Conservation (phyloP, 2,329 filamentous ascomycete species). For the Fusarium solani-melongenae region DNA sequence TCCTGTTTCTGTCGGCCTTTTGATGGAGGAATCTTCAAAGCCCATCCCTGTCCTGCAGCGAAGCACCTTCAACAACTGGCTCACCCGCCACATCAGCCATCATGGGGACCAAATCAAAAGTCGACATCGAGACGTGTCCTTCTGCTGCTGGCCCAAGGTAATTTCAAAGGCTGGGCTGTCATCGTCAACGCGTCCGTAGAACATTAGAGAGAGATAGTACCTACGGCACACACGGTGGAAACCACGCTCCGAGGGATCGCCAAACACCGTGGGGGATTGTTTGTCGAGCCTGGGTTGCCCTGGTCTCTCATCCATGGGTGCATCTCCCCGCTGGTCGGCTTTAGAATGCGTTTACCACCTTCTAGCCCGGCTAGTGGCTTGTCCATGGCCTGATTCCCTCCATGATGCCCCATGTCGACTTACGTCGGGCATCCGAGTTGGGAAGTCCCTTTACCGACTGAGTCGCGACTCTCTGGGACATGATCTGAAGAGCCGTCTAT, state of each 20-base stretch:
- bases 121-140: conserved; percentile 9
- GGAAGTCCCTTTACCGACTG: conserved; percentile 1
- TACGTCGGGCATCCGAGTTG: conserved; percentile 8
- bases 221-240: conserved; percentile 7
- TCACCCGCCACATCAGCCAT: conserved; percentile 25
- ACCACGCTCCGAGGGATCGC: conserved; percentile 23
- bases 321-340: conserved; percentile 30
- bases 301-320: conserved; percentile 23
- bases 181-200: not conserved
- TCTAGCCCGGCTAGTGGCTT: conserved; percentile 35
- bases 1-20: conserved; percentile 22
- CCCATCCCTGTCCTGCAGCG: conserved; percentile 33
- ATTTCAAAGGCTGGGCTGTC: conserved; percentile 3
- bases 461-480: conserved; percentile 2
- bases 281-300: conserved; percentile 29
- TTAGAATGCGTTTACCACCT: conserved; percentile 29
- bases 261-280: conserved; percentile 32
- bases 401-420: conserved; percentile 23
- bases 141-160: conserved; percentile 8
- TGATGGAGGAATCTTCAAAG: conserved; percentile 3
- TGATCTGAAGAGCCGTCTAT: conserved; percentile 5
- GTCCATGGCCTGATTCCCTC: conserved; percentile 30
- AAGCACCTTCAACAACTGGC: conserved; percentile 17
- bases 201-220: not conserved
- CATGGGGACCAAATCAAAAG: conserved; percentile 2